Percentiles rank a stretch among this genome's conserved stretches.
phyloP scores from a whole-genome alignment of 2,329 filamentous ascomycete species.

The Teratosphaeria destructans region DNA sequence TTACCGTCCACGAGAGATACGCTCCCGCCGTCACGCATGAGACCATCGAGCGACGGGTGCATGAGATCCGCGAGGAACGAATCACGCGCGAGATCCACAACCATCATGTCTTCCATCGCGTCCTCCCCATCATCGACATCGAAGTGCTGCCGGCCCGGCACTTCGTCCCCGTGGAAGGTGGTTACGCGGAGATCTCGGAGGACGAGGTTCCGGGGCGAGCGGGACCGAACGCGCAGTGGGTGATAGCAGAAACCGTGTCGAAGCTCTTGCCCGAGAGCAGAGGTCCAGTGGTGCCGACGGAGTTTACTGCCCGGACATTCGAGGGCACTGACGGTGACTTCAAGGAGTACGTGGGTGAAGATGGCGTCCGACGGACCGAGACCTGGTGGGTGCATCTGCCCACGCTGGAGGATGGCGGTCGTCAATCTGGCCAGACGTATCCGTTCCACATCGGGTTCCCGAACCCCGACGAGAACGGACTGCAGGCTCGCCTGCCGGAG shows the following conservation, averaged over 20 bases:
- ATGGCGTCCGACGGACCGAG: constrained; percentile 34
- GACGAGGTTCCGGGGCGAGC: constrained; percentile 27
- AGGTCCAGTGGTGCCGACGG: constrained; percentile 8
- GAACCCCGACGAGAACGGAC: constrained; percentile 13
- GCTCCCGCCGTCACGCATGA: constrained; percentile 42
- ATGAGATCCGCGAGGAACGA: constrained; percentile 37
- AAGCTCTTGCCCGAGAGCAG: constrained; percentile 15
- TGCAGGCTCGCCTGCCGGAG: constrained; percentile 10
- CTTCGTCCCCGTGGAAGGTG: constrained; percentile 32
- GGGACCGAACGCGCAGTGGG: constrained; percentile 18
- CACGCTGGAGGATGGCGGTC: constrained; percentile 26
- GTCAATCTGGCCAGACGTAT: constrained; percentile 24
- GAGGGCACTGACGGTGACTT: constrained; percentile 31
- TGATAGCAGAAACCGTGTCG: constrained; percentile 25
- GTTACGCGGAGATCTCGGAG: constrained; percentile 37
- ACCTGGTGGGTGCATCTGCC: constrained; percentile 38
- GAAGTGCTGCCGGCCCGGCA: constrained; percentile 45
- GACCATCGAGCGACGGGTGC: constrained; percentile 32
- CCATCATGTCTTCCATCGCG: constrained; percentile 42
- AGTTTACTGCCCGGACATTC: constrained; percentile 28
- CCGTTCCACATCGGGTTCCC: constrained; percentile 21
- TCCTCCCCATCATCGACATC: constrained; percentile 44
- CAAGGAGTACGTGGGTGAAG: constrained; percentile 27
- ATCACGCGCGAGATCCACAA: constrained; percentile 46
- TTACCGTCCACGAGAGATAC: constrained; percentile 25